phyloP scores from a whole-genome alignment of 2,329 filamentous ascomycete species.

The Delphinella strobiligena region DNA sequence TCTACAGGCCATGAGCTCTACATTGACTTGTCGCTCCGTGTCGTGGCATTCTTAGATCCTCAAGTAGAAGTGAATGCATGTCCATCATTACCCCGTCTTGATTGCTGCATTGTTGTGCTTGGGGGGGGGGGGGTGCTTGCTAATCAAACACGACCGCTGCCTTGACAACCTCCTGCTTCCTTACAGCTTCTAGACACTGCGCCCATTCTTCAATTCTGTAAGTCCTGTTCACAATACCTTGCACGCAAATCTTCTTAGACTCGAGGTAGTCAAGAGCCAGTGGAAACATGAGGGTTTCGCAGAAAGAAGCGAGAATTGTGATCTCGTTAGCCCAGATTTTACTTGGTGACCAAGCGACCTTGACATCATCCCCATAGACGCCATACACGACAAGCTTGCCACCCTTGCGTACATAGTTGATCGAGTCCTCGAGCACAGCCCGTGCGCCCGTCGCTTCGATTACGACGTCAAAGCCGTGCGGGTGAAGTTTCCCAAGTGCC shows the following conservation, averaged over 20 bases:
- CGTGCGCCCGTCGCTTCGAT: conserved; percentile 59
- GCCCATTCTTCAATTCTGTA: conserved; percentile 63
- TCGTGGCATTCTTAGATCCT: no score
- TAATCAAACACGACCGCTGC: conserved; percentile 42
- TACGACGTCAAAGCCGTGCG: conserved; percentile 63
- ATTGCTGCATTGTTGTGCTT: neutral
- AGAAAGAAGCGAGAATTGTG: conserved; percentile 62
- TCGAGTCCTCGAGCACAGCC: conserved; percentile 57
- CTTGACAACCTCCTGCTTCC: conserved; percentile 62
- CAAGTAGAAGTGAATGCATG: neutral
- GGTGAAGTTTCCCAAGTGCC: conserved; percentile 51
- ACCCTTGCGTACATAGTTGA: conserved; percentile 59
- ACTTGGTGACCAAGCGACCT: conserved; percentile 56
- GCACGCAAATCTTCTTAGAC: conserved; percentile 48
- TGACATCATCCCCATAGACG: conserved; percentile 52
- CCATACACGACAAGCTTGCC: conserved; percentile 63
- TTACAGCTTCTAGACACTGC: conserved; percentile 58
- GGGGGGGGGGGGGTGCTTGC: neutral
- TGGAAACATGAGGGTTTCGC: conserved; percentile 43
- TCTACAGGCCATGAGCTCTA: conserved; percentile 3
- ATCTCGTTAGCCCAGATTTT: conserved; percentile 60
- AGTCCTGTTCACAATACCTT: conserved; percentile 60
- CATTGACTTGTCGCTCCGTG: no score
- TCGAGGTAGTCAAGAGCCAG: conserved; percentile 32
- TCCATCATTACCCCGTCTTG: neutral